These are phyloP conservation scores for Mortierella sp. DNA, from an alignment of 371 early-diverging fungal genomes.

Conservation along the genomic window DNA sequence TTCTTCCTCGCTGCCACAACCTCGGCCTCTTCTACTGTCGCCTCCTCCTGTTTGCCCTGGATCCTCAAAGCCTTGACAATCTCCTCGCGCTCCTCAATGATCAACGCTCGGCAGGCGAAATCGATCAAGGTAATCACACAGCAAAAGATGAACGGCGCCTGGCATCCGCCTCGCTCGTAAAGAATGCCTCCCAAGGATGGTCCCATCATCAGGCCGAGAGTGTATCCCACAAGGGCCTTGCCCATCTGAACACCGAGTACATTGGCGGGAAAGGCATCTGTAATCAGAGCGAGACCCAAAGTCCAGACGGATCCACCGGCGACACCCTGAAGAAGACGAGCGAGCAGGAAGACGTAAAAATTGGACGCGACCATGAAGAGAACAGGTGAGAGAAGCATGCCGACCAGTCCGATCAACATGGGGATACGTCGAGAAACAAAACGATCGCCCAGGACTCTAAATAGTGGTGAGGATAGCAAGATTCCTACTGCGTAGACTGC, in stretches of 20 bases:
- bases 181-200: slow-evolving; percentile 70
- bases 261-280: slow-evolving; percentile 70
- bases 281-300: slow-evolving; percentile 69
- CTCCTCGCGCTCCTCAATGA: slow-evolving; percentile 63
- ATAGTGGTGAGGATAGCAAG: slow-evolving; percentile 77
- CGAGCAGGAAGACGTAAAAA: slow-evolving; percentile 70
- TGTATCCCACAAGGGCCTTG: slow-evolving; percentile 68
- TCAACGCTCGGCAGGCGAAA: slow-evolving; percentile 63
- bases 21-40: slow-evolving; percentile 41
- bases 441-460: slow-evolving; percentile 72
- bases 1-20: slow-evolving; percentile 22
- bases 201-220: slow-evolving; percentile 71
- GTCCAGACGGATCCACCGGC: slow-evolving; percentile 74
- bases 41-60: slow-evolving; percentile 39
- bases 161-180: slow-evolving; percentile 72
- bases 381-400: slow-evolving; percentile 68
- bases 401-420: slow-evolving; percentile 72
- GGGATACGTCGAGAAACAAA: slow-evolving; percentile 56
- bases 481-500: slow-evolving; percentile 77
- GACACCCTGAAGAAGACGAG: slow-evolving; percentile 74
- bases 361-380: slow-evolving; percentile 70
- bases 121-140: slow-evolving; percentile 72
- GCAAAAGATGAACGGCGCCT: slow-evolving; percentile 81
- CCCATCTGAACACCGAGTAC: slow-evolving; percentile 74
- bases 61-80: slow-evolving; percentile 31